Base-by-base conservation (phyloP, 495 filamentous ascomycete species). In the Podospora pseudopauciseta region DNA sequence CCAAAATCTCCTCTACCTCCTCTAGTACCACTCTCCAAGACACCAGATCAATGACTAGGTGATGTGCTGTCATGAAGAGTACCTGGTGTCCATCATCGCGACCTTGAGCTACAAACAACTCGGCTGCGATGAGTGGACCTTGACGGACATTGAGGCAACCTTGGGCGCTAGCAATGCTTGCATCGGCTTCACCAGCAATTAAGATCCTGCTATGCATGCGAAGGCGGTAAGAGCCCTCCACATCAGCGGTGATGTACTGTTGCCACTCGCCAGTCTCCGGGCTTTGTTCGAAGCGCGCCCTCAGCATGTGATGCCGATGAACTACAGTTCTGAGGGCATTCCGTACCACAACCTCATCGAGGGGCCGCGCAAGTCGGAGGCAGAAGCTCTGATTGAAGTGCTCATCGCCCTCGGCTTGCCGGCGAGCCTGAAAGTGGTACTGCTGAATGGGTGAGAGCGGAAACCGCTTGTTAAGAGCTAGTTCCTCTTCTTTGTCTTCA, bases 321-420 rank as follows among this genome's bases (percentile, higher is more conserved):
- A 89, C 77, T 15, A 90, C 75, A 0, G 76, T 76, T 60, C 84
- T 78, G 32, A 87, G 71, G 1, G 84, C 84, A 27, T 74, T 68
- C 1, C 70, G 70, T 0, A 90, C 63, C 0, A 78, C 77, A 0
- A 30, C 7, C 18, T 77, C 73, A 26, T 82, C 73, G 18, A 86
- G 68, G 0, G 68, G 70, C 32, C 76, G 76, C 39, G 78, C 80
- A 18, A 89, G 44, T 1, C 84, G 81, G 1, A 87, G 80, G 5
- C 86, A 74, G 44, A 89, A 83, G 65, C 86, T 87, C 72, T 89
- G 87, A 69, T 89, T 89, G 75, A 88, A 90, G 65, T 89, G 84
- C 5, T 83, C 82, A 58, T 86, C 79, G 0, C 79, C 80, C 23
- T 87, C 79, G 16, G 80, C 80, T 4, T 81, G 80, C 0, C 80